Percentiles rank a stretch among this genome's conserved stretches.
These are phyloP conservation scores for Pleodorina starrii DNA, from an alignment of 139 green algal genomes.

Conservation along the genomic window DNA sequence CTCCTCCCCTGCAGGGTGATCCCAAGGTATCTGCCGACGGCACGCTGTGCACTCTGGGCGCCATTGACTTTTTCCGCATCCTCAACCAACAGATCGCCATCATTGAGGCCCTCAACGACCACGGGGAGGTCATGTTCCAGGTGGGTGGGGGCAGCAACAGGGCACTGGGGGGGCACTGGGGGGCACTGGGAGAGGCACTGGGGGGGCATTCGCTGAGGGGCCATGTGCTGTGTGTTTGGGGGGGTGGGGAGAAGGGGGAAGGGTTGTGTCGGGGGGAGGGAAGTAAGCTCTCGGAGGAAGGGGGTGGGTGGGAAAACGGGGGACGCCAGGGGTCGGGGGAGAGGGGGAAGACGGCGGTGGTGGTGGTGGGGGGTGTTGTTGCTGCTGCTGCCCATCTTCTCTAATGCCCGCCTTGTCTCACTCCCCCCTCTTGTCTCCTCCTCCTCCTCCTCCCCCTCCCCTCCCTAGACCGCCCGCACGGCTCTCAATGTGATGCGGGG, in stretches of 20 bases:
- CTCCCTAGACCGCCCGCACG: not conserved
- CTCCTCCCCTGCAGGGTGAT: not conserved
- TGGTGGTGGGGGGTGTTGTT: too few relatives aligned
- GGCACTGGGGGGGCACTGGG: too few relatives aligned
- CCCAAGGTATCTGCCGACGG: conserved; percentile 61
- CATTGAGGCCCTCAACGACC: conserved; percentile 50
- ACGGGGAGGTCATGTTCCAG: conserved; percentile 58
- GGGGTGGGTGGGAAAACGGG: too few relatives aligned
- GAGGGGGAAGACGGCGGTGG: too few relatives aligned
- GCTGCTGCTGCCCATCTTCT: not conserved
- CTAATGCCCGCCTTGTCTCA: not conserved
- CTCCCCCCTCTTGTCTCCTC: not conserved
- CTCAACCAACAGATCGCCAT: conserved; percentile 85
- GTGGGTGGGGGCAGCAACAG: conserved; percentile 12
- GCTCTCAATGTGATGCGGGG: not conserved
- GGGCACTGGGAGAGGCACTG: too few relatives aligned
- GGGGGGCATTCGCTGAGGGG: too few relatives aligned
- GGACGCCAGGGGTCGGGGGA: too few relatives aligned
- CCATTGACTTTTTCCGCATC: conserved; percentile 93
- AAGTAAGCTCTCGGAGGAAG: too few relatives aligned
- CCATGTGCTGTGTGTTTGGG: too few relatives aligned
- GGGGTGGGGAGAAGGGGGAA: too few relatives aligned
- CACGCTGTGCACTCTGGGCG: conserved; percentile 83
- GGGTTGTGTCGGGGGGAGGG: too few relatives aligned
- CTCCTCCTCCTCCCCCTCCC: not conserved